A percentile compares a stretch with the other conserved stretches of the same genome.
Evolutionary conservation across 192 early-diverging fungal genomes (phyloP).

Genomic region (Chytriomyces confervae): DNA sequence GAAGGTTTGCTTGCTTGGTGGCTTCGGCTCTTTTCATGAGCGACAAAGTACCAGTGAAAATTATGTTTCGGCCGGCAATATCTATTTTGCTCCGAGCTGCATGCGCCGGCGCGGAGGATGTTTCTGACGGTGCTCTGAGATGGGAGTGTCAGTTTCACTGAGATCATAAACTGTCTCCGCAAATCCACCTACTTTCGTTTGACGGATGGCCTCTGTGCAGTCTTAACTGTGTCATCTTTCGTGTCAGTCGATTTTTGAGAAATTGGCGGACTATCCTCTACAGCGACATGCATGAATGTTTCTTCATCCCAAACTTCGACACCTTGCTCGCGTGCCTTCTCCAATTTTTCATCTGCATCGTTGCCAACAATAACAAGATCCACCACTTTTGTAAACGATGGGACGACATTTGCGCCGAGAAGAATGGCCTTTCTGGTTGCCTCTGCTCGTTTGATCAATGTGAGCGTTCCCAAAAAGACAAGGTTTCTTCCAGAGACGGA

Average conservation of each 20-base stretch:
- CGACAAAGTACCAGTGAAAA: not conserved
- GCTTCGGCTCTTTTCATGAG: not conserved
- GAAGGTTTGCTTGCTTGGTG: not conserved
- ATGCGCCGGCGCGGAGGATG: no score
- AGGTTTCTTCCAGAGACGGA: not conserved
- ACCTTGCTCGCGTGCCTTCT: not conserved
- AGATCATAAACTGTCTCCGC: not conserved
- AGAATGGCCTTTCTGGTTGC: not conserved
- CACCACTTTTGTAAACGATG: not conserved
- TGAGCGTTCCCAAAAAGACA: slow-evolving; percentile 6
- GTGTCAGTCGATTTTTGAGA: not conserved
- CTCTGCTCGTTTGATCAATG: not conserved
- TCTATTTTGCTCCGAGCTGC: no score
- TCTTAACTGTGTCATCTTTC: not conserved
- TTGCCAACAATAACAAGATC: not conserved
- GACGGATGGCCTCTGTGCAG: not conserved
- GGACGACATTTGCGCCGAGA: not conserved
- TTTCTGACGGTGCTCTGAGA: no score
- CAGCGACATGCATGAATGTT: not conserved
- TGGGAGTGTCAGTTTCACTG: not conserved
- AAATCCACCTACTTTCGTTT: not conserved
- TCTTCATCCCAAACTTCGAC: not conserved
- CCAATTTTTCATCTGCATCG: slow-evolving; percentile 1
- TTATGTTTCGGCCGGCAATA: not conserved
- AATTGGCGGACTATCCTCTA: not conserved